Percentiles rank a stretch among this genome's conserved stretches.
Evolutionary conservation across 78 protist species (phyloP).

Genomic region (Dictyostelium brefeldianum): DNA sequence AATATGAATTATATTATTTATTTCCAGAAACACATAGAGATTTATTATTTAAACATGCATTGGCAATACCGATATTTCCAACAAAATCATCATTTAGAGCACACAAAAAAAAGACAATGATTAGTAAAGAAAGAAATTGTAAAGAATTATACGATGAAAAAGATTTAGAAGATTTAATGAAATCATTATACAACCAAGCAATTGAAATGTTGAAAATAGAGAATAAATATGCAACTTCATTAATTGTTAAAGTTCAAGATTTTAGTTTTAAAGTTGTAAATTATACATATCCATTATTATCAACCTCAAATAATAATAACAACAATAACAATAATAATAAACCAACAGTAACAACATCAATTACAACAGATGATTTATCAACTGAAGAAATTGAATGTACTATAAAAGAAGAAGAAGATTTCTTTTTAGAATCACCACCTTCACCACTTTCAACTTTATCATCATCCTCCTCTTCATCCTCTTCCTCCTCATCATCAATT

Average conservation of each 20-base stretch:
- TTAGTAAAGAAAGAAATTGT: conserved; percentile 60
- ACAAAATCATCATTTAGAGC: not conserved
- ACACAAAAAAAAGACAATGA: conserved; percentile 22
- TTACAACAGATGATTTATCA: not conserved
- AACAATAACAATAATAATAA: not conserved
- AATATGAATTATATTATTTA: conserved; percentile 41
- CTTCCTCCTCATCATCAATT: conserved; percentile 8
- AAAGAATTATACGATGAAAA: conserved; percentile 61
- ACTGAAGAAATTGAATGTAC: conserved; percentile 11
- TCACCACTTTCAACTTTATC: conserved; percentile 33
- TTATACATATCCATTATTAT: conserved; percentile 10
- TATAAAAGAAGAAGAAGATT: not conserved
- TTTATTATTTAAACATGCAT: conserved; percentile 54
- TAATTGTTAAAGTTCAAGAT: conserved; percentile 49
- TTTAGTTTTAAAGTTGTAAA: conserved; percentile 15
- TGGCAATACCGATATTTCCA: conserved; percentile 55
- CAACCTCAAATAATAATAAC: not conserved
- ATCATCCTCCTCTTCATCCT: not conserved
- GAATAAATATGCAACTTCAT: conserved; percentile 14
- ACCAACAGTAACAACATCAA: not conserved
- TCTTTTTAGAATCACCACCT: conserved; percentile 9
- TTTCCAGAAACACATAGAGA: conserved; percentile 23
- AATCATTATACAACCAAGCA: not conserved
- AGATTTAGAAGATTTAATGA: conserved; percentile 40
- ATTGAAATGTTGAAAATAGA: not conserved